A percentile compares a stretch with the other conserved stretches of the same genome.
phyloP scores from a whole-genome alignment of 306 rosid genomes.

The Erythrophleum fordii region DNA sequence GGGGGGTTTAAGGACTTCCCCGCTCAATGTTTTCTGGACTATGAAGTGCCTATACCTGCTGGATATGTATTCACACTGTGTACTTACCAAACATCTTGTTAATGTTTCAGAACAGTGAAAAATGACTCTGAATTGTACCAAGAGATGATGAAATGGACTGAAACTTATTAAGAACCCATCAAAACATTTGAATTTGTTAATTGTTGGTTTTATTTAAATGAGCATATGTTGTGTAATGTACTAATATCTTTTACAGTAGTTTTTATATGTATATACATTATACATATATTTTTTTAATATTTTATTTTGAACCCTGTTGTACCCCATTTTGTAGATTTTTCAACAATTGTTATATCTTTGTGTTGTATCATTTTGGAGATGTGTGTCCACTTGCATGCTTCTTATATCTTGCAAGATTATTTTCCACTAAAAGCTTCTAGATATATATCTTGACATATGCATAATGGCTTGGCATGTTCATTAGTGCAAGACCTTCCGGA shows the following conservation, averaged over 20 bases:
- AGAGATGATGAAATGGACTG: not conserved
- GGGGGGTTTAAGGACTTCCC: conserved; percentile 14
- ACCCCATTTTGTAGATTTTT: not conserved
- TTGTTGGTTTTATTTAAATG: not conserved
- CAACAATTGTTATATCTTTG: not conserved
- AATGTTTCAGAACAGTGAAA: not conserved
- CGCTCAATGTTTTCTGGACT: not conserved
- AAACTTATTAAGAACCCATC: too few species aligned
- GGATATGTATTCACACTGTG: too few species aligned
- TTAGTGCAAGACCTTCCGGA: not conserved
- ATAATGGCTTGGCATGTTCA: conserved; percentile 9
- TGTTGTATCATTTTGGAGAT: not conserved
- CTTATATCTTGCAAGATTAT: conserved; percentile 8
- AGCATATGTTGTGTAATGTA: not conserved
- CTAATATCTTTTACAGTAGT: too few species aligned
- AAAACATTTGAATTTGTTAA: not conserved
- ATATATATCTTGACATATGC: not conserved
- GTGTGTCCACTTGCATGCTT: not conserved
- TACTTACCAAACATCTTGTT: not conserved
- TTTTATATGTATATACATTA: too few species aligned
- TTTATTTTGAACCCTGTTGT: not conserved
- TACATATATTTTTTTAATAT: too few species aligned
- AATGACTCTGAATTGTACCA: not conserved
- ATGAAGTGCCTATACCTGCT: not conserved
- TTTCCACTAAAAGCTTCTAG: not conserved